phyloP scores from a whole-genome alignment of 2,329 filamentous ascomycete genomes.

The Cryphonectria radicalis region DNA sequence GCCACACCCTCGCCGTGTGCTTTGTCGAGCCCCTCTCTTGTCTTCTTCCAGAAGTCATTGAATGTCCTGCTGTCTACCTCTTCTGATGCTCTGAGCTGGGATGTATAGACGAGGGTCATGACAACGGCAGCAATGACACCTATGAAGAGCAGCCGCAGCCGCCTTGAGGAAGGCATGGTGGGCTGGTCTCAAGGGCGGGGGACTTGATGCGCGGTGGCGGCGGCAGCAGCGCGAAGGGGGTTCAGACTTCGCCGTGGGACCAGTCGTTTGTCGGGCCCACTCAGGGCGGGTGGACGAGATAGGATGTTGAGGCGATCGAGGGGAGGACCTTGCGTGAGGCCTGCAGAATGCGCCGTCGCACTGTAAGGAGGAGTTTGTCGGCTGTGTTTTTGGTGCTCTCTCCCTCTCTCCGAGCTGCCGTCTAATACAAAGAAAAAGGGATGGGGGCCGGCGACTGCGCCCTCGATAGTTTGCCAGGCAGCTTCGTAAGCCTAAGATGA shows the following conservation, averaged over 20 bases:
- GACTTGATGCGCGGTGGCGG: neutral
- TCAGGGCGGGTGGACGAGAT: neutral
- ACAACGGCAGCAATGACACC: constrained; percentile 67
- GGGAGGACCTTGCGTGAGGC: neutral
- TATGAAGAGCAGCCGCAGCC: constrained; percentile 69
- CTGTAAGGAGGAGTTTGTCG: neutral
- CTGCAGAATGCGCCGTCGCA: neutral
- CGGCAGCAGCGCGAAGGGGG: neutral
- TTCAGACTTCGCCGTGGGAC: neutral
- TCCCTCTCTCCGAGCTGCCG: neutral
- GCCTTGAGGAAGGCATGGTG: constrained; percentile 71
- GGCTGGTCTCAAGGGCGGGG: neutral
- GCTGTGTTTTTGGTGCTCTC: neutral
- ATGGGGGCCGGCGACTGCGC: neutral
- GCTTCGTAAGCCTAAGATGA: neutral
- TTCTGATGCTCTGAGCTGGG: constrained; percentile 56
- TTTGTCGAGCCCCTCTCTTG: constrained; percentile 57
- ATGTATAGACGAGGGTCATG: constrained; percentile 73
- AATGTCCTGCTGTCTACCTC: constrained; percentile 49
- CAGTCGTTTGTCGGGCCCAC: neutral
- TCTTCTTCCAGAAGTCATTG: constrained; percentile 65
- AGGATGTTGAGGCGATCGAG: neutral
- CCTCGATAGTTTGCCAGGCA: neutral
- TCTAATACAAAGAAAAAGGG: neutral
- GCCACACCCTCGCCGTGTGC: constrained; percentile 32